A percentile compares a stretch with the other conserved stretches of the same genome.
Evolutionary conservation across 345 rosid genomes (phyloP).

Genomic region (Jatropha curcas): DNA sequence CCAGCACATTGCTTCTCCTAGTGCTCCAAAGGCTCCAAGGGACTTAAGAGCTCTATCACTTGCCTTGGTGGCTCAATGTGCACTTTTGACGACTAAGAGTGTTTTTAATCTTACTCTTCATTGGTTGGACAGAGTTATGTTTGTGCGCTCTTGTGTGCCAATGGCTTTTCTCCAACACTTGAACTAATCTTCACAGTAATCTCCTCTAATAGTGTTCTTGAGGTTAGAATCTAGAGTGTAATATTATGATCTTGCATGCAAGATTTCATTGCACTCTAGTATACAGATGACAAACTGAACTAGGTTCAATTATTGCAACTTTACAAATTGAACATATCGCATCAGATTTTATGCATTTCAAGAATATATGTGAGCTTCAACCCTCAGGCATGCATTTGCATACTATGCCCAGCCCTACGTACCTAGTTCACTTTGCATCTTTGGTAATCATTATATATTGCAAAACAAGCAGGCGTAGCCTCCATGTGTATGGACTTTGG

Average conservation of each 20-base stretch:
- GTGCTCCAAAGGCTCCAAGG: not conserved
- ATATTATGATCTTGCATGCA: not conserved
- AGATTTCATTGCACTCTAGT: not conserved
- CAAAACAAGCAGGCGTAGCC: not conserved
- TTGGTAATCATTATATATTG: no score
- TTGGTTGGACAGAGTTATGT: not conserved
- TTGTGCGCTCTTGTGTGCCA: not conserved
- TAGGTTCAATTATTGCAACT: not conserved
- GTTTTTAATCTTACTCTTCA: no score
- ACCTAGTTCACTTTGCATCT: not conserved
- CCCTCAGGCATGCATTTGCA: not conserved
- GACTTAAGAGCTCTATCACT: not conserved
- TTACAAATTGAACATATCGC: not conserved
- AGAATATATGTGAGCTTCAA: not conserved
- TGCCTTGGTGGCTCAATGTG: not conserved
- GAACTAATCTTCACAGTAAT: not conserved
- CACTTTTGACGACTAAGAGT: not conserved
- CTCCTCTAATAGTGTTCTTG: not conserved
- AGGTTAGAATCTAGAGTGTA: not conserved
- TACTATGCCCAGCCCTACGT: not conserved
- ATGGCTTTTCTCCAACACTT: conserved; percentile 1
- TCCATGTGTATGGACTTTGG: not conserved
- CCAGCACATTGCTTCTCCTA: not conserved
- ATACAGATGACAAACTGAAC: not conserved
- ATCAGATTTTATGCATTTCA: no score